phyloP scores from a whole-genome alignment of 2,329 filamentous ascomycete species.

The Colletotrichum sp. region DNA sequence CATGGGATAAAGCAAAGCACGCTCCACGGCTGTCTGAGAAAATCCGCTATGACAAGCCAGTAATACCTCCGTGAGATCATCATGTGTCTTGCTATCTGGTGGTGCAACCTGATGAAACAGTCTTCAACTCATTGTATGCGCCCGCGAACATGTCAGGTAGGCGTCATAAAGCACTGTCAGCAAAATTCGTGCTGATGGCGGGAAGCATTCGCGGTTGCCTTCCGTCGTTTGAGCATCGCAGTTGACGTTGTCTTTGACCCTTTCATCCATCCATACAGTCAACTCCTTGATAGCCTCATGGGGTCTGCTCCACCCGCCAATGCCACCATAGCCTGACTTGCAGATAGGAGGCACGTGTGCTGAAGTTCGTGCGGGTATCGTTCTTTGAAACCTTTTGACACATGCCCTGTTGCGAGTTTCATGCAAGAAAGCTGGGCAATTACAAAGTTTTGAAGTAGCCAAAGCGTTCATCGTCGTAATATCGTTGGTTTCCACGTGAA shows the following conservation, averaged over 20 bases:
- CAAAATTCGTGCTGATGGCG: background rate
- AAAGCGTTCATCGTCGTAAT: too few relatives aligned
- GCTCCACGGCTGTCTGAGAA: background rate
- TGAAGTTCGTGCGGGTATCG: too few relatives aligned
- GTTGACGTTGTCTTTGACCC: background rate
- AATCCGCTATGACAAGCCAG: background rate
- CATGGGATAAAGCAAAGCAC: fast-evolving
- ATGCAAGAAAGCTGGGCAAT: too few relatives aligned
- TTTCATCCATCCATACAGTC: background rate
- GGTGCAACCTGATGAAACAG: background rate
- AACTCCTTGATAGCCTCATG: too few relatives aligned
- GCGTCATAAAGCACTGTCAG: background rate
- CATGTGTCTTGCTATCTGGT: background rate
- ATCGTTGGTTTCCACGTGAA: too few relatives aligned
- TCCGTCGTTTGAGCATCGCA: fast-evolving
- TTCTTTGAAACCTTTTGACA: too few relatives aligned
- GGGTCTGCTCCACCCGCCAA: too few relatives aligned
- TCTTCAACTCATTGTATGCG: background rate
- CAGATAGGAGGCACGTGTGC: too few relatives aligned
- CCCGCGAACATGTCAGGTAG: background rate
- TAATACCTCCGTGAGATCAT: background rate
- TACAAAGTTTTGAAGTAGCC: too few relatives aligned
- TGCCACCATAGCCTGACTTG: too few relatives aligned
- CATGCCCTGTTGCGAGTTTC: too few relatives aligned
- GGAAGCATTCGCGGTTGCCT: background rate